phyloP scores from a whole-genome alignment of 2,329 filamentous ascomycete species.

The Gnomoniopsis sp. region DNA sequence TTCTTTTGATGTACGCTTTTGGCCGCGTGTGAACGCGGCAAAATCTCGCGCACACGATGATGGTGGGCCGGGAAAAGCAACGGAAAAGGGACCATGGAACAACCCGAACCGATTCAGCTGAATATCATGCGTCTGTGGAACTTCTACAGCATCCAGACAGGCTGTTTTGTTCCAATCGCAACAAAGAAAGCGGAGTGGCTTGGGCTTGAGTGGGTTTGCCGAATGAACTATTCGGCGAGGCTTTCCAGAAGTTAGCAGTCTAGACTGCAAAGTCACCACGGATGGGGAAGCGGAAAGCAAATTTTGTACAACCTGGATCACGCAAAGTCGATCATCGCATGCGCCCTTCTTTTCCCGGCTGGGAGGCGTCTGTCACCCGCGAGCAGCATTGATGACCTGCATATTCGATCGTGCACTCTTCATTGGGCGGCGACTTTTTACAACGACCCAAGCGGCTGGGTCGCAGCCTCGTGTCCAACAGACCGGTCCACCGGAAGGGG shows the following conservation, averaged over 20 bases:
- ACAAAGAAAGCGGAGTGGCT: constrained; percentile 13
- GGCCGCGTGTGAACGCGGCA: neutral
- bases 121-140: constrained; percentile 12
- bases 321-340: constrained; percentile 4
- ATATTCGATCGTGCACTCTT: constrained; percentile 7
- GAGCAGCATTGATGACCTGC: constrained; percentile 14
- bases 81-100: constrained; percentile 2
- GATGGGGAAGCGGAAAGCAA: constrained; percentile 1
- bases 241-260: constrained; percentile 11
- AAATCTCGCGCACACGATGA: constrained; percentile 7
- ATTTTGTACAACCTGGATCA: constrained; percentile 14
- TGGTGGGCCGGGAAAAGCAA: constrained; percentile 14
- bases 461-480: constrained; percentile 9
- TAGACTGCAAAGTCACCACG: constrained; percentile 6
- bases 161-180: constrained; percentile 8
- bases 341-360: neutral
- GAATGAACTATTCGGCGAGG: constrained; percentile 17
- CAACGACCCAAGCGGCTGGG: constrained; percentile 13
- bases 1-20: neutral
- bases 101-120: constrained; percentile 12
- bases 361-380: constrained; percentile 18
- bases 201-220: constrained; percentile 9
- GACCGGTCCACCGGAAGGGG: constrained; percentile 3
- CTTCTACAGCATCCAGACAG: neutral
- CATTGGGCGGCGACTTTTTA: neutral